Percentiles rank a stretch among this genome's conserved stretches.
Evolutionary conservation across 2,329 filamentous ascomycete genomes (phyloP).

Genomic region (Trichoderma sp.): DNA sequence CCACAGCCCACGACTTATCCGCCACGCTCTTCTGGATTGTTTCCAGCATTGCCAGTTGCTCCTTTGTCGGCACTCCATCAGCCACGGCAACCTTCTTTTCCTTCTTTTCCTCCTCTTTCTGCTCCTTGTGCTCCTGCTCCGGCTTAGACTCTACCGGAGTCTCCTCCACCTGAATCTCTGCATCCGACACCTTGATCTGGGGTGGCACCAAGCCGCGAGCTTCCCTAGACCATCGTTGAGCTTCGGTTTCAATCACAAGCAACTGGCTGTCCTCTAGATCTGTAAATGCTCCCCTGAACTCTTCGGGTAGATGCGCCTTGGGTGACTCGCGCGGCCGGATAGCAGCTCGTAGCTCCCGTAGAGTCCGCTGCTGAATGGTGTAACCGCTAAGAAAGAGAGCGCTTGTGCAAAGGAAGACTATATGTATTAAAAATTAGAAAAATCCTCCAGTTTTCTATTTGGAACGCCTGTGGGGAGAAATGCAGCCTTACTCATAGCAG

Average conservation of each 20-base stretch:
- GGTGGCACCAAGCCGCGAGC: constrained; percentile 6
- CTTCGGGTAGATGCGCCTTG: constrained; percentile 49
- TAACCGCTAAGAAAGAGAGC: constrained; percentile 87
- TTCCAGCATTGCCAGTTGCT: constrained; percentile 34
- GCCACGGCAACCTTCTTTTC: neutral
- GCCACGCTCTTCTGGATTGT: constrained; percentile 32
- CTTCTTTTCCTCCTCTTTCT: constrained; percentile 19
- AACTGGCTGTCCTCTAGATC: constrained; percentile 47
- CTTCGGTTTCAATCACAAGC: constrained; percentile 39
- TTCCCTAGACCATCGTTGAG: constrained; percentile 29
- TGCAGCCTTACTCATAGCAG: constrained; percentile 54
- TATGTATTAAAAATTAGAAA: neutral
- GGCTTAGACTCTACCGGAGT: neutral
- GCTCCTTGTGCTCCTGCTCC: constrained; percentile 25
- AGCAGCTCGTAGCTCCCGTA: constrained; percentile 70
- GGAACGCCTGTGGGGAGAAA: neutral
- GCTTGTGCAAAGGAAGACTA: constrained; percentile 73
- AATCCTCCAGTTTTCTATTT: neutral
- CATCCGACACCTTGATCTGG: constrained; percentile 32
- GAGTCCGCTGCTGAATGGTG: constrained; percentile 79
- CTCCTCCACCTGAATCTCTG: constrained; percentile 22
- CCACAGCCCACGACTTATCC: constrained; percentile 34
- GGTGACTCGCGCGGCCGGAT: constrained; percentile 54
- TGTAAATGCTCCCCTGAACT: constrained; percentile 45
- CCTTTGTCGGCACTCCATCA: constrained; percentile 21